Evolutionary conservation across 257 asterid species (phyloP), one percentile per base, ranked within the genome.

Genomic region (Solanum medicagineum): DNA sequence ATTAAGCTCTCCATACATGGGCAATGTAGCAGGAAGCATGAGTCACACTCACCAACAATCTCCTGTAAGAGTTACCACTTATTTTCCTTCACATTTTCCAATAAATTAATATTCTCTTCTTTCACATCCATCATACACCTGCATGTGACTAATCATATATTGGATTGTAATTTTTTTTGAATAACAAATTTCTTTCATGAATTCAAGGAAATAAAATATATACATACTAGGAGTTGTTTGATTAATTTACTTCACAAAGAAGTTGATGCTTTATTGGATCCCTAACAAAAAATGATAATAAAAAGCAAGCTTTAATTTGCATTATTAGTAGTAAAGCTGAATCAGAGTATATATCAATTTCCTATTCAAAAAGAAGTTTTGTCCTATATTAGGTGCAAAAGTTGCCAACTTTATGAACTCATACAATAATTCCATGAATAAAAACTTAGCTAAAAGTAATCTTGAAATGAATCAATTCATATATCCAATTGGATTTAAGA

Each of bases 211-310:
- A 60, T n/a, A 60, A 90, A 82, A 87, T 63, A 24, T 86, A 84
- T 14, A 32, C 15, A 29, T 24, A 63, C 42, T 63, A 24, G 8
- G 60, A 10, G 20, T 49, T 84, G 44, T 79, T 81, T 81, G 24
- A 57, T 77, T 80, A 47, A 51, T 40, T 85, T 87, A 56, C 86
- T 84, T 81, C 66, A 63, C 68, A 77, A 86, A 44, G 87, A 88
- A 87, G 91, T 88, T 70, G 83, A 77, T 51, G 65, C 92, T 90
- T 87, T 90, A 89, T 93, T 83, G 95, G 94, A 93, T 92, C 95
- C 93, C 88, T 91, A 89, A 80, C 49, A 69, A 47, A 83, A 32
- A 32, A 32, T 32, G 36, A 32, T 32, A 32, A 29, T 80, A 90
- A 83, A 85, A 40, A 26, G 73, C 44, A 7, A 66, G 6, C 42